Conservation (phyloP, 768 basidiomycete species). For the Nidula microcarpa region DNA sequence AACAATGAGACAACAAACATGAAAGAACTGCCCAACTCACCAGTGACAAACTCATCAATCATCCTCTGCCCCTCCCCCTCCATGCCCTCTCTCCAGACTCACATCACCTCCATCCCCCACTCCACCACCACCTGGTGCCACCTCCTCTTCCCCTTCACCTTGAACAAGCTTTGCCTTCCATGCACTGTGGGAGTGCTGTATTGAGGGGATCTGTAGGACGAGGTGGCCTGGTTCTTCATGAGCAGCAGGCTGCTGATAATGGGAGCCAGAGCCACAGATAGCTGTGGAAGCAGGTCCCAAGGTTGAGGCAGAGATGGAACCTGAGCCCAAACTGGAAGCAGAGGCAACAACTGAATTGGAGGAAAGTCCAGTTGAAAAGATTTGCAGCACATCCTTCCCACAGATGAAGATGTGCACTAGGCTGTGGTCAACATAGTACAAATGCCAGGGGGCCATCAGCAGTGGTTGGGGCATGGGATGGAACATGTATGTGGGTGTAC, state of each 20-base stretch:
- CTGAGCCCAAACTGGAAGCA: too few species aligned
- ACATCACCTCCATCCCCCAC: neutral
- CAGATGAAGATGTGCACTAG: slow-evolving; percentile 59
- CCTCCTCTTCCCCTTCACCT: too few species aligned
- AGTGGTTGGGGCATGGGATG: neutral
- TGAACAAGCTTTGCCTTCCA: too few species aligned
- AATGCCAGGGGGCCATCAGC: slow-evolving; percentile 22
- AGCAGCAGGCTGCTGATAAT: too few species aligned
- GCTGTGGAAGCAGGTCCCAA: too few species aligned
- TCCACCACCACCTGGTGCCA: slow-evolving; percentile 1
- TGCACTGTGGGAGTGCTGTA: too few species aligned
- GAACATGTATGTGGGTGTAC: too few species aligned
- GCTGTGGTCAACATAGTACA: slow-evolving; percentile 68
- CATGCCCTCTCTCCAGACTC: slow-evolving; percentile 2
- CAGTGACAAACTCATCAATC: slow-evolving; percentile 45
- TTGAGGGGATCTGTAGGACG: too few species aligned
- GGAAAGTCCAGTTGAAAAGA: slow-evolving; percentile 30
- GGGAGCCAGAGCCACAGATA: too few species aligned
- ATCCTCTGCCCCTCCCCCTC: slow-evolving; percentile 3
- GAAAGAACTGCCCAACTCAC: slow-evolving; percentile 16
- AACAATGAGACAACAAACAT: neutral
- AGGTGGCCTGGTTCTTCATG: too few species aligned
- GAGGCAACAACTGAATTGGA: too few species aligned
- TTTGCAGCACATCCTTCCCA: slow-evolving; percentile 38
- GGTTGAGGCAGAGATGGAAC: too few species aligned